Evolutionary conservation across 495 filamentous ascomycete genomes (phyloP).

Genomic region (Annulohypoxylon nitens): DNA sequence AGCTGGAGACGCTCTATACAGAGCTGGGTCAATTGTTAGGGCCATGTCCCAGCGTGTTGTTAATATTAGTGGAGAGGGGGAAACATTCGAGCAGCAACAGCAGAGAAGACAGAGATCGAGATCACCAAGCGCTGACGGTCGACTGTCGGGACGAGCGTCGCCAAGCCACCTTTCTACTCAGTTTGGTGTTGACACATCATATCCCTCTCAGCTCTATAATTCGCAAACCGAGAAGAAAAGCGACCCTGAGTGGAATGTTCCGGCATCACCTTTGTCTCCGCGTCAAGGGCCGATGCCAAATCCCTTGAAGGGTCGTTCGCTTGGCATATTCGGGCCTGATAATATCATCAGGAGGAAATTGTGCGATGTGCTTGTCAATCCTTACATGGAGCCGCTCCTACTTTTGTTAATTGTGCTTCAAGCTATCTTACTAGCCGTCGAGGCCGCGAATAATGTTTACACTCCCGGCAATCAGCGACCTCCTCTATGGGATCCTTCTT

Average conservation of each 20-base stretch:
- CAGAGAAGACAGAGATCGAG: conserved; percentile 70
- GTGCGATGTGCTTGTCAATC: conserved; percentile 90
- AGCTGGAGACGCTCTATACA: conserved; percentile 71
- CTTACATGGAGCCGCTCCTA: conserved; percentile 88
- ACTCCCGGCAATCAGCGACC: conserved; percentile 62
- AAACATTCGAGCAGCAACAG: conserved; percentile 79
- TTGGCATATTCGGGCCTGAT: conserved; percentile 85
- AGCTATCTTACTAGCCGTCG: conserved; percentile 85
- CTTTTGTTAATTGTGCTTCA: conserved; percentile 89
- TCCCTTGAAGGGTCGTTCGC: conserved; percentile 87
- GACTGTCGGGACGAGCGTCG: conserved; percentile 51
- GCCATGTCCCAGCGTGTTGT: conserved; percentile 98
- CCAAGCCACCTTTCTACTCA: conserved; percentile 56
- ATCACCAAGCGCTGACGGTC: conserved; percentile 60
- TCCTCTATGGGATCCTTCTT: conserved; percentile 71
- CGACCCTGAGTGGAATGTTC: conserved; percentile 54
- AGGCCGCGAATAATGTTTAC: conserved; percentile 78
- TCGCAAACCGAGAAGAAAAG: conserved; percentile 61
- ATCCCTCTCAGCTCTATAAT: conserved; percentile 60
- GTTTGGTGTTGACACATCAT: conserved; percentile 67
- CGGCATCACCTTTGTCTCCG: conserved; percentile 45
- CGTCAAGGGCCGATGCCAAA: conserved; percentile 71
- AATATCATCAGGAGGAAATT: conserved; percentile 79
- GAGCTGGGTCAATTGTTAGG: conserved; percentile 92
- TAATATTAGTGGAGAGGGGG: conserved; percentile 87